Base-by-base conservation (phyloP, 495 filamentous ascomycete species). In the Aspergillus funiculosus region DNA sequence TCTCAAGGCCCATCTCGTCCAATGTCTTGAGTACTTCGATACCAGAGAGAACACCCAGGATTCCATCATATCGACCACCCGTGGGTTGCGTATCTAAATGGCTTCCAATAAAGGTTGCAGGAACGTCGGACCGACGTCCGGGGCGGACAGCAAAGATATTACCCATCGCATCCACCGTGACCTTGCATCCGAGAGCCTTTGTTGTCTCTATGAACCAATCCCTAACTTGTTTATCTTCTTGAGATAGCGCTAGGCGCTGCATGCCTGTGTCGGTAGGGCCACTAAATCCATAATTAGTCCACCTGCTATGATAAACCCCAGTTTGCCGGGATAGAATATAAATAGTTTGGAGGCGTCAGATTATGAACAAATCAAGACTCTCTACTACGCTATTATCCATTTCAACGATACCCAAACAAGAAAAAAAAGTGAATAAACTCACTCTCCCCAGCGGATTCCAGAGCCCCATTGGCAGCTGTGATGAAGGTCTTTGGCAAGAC, bases 21-120 rank as follows among this genome's bases (percentile, higher is more conserved):
- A 92, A 70, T 5, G 77, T 75, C 47, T 71, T 77, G 18, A 92
- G 63, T 52, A 81, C 78, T 61, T 89, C 86, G 5, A 92, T 69
- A 1, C 81, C 87, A 1, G 86, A 78, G 6, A 77, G 66, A 9
- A 90, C 74, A 17, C 87, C 87, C 1, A 92, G 61, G 15, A 92
- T 85, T 5, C 87, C 86, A 58, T 89, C 86, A 48, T 74, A 76
- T 43, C 86, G 66, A 6, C 86, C 86, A 30, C 85, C 86, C 7
- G 72, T 82, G 0, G 86, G 86, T 61, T 90, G 82, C 0, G 86
- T 89, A 58, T 89, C 86, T 7, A 91, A 67, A 60, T 91, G 86
- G 25, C 77, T 81, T 2, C 86, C 86, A 14, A 77, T 83, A 50
- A 79, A 85, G 1, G 83, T 87, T 1, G 85, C 71, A 8, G 79